Conservation (phyloP, 306 rosid species). For the Cucumis hystrix region DNA sequence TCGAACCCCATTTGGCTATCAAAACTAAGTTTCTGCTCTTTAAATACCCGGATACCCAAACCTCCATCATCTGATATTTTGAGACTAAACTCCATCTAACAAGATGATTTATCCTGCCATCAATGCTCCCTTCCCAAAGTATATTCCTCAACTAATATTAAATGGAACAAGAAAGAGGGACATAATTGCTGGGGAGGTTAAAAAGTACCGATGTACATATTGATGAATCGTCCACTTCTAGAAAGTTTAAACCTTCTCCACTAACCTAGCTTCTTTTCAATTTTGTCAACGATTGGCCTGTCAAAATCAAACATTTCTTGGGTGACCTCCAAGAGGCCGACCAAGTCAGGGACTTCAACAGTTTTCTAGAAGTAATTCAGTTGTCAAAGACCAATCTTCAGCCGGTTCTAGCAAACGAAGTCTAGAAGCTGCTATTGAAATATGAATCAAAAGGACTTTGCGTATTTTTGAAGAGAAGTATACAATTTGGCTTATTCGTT, state of each 20-base stretch:
- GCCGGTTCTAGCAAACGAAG: too few relatives aligned
- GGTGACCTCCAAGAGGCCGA: not conserved
- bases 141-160: not conserved
- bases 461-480: too few relatives aligned
- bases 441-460: too few relatives aligned
- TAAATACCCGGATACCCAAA: not conserved
- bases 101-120: not conserved
- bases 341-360: not conserved
- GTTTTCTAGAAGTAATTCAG: too few relatives aligned
- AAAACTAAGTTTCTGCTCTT: too few relatives aligned
- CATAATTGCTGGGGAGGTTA: too few relatives aligned
- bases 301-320: not conserved
- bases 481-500: too few relatives aligned
- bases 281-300: too few relatives aligned
- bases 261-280: not conserved
- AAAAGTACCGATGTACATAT: too few relatives aligned
- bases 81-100: not conserved
- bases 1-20: not conserved
- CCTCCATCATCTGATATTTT: not conserved
- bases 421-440: too few relatives aligned
- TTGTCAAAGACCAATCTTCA: too few relatives aligned
- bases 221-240: too few relatives aligned
- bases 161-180: not conserved
- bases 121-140: not conserved
- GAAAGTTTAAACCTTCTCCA: not conserved